Evolutionary conservation across 2,329 filamentous ascomycete species (phyloP).

Genomic region (Arthrinium phaeospermum): DNA sequence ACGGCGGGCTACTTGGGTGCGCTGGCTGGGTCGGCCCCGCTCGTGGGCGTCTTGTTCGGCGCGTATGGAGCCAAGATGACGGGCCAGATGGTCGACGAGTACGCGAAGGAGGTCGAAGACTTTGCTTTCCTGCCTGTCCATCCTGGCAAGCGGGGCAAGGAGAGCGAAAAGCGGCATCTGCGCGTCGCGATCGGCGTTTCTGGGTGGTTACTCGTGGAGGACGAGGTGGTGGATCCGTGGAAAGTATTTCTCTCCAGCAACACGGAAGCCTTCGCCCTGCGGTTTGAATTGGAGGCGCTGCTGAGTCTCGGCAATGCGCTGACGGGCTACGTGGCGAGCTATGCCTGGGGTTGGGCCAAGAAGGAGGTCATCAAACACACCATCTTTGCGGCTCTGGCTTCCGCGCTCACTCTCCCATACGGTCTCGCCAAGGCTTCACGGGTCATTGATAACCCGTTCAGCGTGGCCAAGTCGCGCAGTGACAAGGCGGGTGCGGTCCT

Average conservation of each 20-base stretch:
- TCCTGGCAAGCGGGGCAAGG: constrained; percentile 33
- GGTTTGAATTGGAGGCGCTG: constrained; percentile 82
- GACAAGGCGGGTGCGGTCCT: constrained; percentile 76
- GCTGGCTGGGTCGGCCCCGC: constrained; percentile 77
- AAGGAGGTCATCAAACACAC: constrained; percentile 55
- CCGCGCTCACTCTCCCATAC: constrained; percentile 64
- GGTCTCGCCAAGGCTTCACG: constrained; percentile 70
- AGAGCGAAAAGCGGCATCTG: constrained; percentile 66
- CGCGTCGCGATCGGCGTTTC: constrained; percentile 82
- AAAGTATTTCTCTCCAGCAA: constrained; percentile 68
- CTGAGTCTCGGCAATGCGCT: constrained; percentile 81
- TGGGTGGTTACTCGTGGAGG: constrained; percentile 78
- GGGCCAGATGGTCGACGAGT: constrained; percentile 84
- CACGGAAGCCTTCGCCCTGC: constrained; percentile 80
- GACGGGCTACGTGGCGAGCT: constrained; percentile 77
- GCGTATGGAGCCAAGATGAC: constrained; percentile 86
- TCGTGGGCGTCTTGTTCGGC: constrained; percentile 86
- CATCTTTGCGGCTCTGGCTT: constrained; percentile 61
- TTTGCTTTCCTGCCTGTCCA: constrained; percentile 71
- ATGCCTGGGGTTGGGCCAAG: constrained; percentile 78
- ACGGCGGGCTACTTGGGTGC: constrained; percentile 82
- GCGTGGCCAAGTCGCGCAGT: constrained; percentile 75
- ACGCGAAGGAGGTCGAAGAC: constrained; percentile 84
- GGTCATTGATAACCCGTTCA: constrained; percentile 84
- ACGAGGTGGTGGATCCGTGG: constrained; percentile 80